These are phyloP conservation scores for Ganoderma sinense DNA, from an alignment of 1,284 basidiomycete genomes.

Conservation along the genomic window DNA sequence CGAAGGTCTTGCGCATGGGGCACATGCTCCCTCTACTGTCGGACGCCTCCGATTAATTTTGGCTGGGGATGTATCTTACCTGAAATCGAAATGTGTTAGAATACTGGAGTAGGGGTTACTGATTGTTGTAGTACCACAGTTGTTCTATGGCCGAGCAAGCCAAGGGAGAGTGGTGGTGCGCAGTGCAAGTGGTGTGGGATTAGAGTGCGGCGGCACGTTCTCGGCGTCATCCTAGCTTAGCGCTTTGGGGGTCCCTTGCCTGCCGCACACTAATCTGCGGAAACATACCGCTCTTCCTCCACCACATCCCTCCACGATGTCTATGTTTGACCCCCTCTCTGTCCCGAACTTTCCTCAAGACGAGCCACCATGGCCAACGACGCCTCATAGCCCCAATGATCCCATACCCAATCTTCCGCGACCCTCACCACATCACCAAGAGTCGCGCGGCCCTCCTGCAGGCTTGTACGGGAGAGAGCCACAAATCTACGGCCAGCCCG, in stretches of 20 bases:
- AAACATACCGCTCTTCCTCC: constrained; percentile 9
- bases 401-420: constrained; percentile 50
- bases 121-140: neutral
- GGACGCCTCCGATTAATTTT: constrained; percentile 28
- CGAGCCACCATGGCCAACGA: constrained; percentile 52
- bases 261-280: neutral
- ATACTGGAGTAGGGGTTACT: neutral
- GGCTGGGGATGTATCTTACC: neutral
- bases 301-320: constrained; percentile 24
- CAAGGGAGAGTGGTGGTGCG: neutral
- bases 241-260: neutral
- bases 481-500: constrained; percentile 84
- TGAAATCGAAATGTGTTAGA: neutral
- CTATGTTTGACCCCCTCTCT: constrained; percentile 50
- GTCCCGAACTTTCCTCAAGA: constrained; percentile 42
- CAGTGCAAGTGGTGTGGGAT: neutral
- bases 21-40: constrained; percentile 79
- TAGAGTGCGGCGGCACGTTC: neutral
- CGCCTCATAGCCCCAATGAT: constrained; percentile 48
- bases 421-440: constrained; percentile 33
- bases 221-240: neutral
- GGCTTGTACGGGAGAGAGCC: constrained; percentile 79
- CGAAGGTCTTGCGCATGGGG: constrained; percentile 97
- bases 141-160: neutral
- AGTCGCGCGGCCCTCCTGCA: constrained; percentile 37